Base-by-base conservation (phyloP, 192 early-diverging fungal genomes). In the Backusella sp. region DNA sequence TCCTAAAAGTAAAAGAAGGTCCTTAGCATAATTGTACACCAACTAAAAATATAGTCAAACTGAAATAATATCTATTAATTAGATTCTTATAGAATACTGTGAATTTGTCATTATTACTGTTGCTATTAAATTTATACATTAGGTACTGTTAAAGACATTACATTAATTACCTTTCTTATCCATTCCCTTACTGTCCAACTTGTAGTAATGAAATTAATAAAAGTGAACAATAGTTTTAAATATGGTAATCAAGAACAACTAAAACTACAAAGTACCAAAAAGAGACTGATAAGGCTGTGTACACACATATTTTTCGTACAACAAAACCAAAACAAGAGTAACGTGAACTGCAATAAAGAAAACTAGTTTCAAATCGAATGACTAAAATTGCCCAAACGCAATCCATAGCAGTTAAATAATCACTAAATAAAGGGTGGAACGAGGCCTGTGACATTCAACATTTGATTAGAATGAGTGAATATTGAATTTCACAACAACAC, bases 311-410 rank as follows among this genome's bases (percentile, higher is more conserved):
- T 62, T 62, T 62, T 23, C 23, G 56, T 62, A n/a, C 56, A 62
- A 62, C 56, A 28, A 62, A 49, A 28, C 11, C 53, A 59, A 59
- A 59, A 62, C 56, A 62, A 62, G 8, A 62, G 56, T 62, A 62
- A 62, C 23, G 56, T 62, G 56, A 62, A 4, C 56, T 62, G 6
- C 26, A 28, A 26, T 23, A 12, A 23, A 62, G 21, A 62, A 28
- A 4, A 32, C 32, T 62, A 28, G 56, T 62, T 62, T 62, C 23
- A 62, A 62, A 14, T 2, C 3, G 9, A 62, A 56, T 21, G 23
- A 28, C 56, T n/a, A 23, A 62, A 62, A 62, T 62, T 23, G 56
- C 56, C 11, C 56, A 62, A 62, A 62, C 56, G 56, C 56, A 19
- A 49, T 21, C n/a, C 46, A n/a, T 6, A 49, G n/a, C 46, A 49